A percentile compares a stretch with the other conserved stretches of the same genome.
Evolutionary conservation across 2,329 filamentous ascomycete genomes (phyloP).

Genomic region (Podosphaera aphanis): DNA sequence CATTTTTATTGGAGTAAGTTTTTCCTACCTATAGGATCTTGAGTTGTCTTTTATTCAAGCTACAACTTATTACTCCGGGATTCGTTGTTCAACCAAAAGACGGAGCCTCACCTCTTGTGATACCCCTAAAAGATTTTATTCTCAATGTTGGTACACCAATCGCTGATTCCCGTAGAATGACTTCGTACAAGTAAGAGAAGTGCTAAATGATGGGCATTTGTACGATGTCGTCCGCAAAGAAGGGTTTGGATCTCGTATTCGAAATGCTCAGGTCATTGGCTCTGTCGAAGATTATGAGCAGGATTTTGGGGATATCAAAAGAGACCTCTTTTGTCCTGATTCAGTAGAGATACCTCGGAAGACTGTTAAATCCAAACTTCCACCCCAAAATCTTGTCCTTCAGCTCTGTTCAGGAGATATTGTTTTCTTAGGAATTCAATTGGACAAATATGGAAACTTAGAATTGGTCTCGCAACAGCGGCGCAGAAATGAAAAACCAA

Average conservation of each 20-base stretch:
- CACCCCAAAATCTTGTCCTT: conserved; percentile 62
- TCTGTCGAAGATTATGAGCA: conserved; percentile 18
- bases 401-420: conserved; percentile 50
- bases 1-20: conserved; percentile 54
- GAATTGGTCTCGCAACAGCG: conserved; percentile 26
- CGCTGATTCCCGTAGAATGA: conserved; percentile 31
- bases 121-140: neutral
- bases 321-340: conserved; percentile 5
- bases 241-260: conserved; percentile 58
- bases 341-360: conserved; percentile 4
- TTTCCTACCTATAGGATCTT: conserved; percentile 3
- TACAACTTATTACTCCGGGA: no score
- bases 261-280: conserved; percentile 57
- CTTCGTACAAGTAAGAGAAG: conserved; percentile 59
- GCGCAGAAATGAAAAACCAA: conserved; percentile 26
- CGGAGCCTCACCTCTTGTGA: neutral
- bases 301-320: conserved; percentile 12
- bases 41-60: neutral
- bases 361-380: conserved; percentile 20
- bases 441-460: conserved; percentile 17
- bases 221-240: conserved; percentile 53
- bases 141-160: neutral
- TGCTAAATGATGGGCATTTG: conserved; percentile 44
- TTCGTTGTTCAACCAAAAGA: no score
- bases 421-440: conserved; percentile 51